Percentiles rank a stretch among this genome's conserved stretches.
Evolutionary conservation across 352 stramenopile genomes (phyloP).

Genomic region (Chrysophaeum taylorii): DNA sequence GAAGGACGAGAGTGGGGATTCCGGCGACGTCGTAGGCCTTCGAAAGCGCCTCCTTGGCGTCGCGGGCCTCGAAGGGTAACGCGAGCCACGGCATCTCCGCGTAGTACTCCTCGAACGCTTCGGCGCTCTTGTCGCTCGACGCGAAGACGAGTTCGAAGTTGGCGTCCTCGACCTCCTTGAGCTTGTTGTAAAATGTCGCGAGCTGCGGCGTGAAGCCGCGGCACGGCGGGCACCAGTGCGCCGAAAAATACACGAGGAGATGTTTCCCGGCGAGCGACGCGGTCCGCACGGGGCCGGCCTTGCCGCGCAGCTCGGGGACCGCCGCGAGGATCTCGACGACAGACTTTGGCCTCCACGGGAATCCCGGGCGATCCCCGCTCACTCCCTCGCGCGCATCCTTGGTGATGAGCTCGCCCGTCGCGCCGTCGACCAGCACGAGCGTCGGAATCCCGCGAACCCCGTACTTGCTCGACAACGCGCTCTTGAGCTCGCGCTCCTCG

Average conservation of each 20-base stretch:
- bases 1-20: constrained; percentile 76
- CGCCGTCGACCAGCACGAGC: constrained; percentile 64
- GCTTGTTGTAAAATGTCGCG: constrained; percentile 66
- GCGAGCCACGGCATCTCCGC: constrained; percentile 81
- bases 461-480: constrained; percentile 55
- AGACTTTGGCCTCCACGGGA: constrained; percentile 46
- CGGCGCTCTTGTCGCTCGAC: constrained; percentile 74
- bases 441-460: constrained; percentile 63
- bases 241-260: constrained; percentile 87
- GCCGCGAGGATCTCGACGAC: constrained; percentile 27
- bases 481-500: constrained; percentile 46
- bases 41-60: constrained; percentile 62
- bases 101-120: constrained; percentile 69
- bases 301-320: constrained; percentile 13
- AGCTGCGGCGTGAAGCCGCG: constrained; percentile 78
- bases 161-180: constrained; percentile 54
- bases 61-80: constrained; percentile 64
- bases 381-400: constrained; percentile 57
- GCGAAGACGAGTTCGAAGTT: constrained; percentile 86
- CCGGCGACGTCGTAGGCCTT: constrained; percentile 68
- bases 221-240: constrained; percentile 81
- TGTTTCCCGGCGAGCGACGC: constrained; percentile 53
- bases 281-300: constrained; percentile 15
- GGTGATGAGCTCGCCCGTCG: constrained; percentile 63
- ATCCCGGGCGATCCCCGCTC: constrained; percentile 51